phyloP scores from a whole-genome alignment of 2,329 filamentous ascomycete genomes.

The Claviceps fusiformis region DNA sequence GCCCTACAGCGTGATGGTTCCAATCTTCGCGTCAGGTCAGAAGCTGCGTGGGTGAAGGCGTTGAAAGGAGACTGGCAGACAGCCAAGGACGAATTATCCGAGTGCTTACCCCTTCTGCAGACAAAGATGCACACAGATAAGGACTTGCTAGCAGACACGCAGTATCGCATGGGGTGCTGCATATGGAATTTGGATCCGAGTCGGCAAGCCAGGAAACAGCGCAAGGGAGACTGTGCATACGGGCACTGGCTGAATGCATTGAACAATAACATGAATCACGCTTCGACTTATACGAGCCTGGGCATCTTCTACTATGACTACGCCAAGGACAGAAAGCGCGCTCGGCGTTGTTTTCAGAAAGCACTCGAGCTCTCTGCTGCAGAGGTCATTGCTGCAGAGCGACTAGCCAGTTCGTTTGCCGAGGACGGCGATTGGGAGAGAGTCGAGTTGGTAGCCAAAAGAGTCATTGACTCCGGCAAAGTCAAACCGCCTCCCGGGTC shows the following conservation, averaged over 20 bases:
- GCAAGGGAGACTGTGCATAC: constrained; percentile 59
- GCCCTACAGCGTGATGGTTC: constrained; percentile 58
- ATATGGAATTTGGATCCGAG: constrained; percentile 74
- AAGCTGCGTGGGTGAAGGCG: constrained; percentile 86
- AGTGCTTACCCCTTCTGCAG: constrained; percentile 52
- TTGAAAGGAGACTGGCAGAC: constrained; percentile 60
- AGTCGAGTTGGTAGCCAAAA: constrained; percentile 80
- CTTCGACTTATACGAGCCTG: constrained; percentile 80
- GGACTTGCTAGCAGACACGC: constrained; percentile 70
- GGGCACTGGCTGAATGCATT: constrained; percentile 69
- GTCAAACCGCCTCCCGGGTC: constrained; percentile 83
- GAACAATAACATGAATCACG: constrained; percentile 75
- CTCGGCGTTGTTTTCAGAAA: constrained; percentile 89
- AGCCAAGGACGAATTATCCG: constrained; percentile 57
- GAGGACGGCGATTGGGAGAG: constrained; percentile 91
- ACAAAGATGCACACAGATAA: constrained; percentile 39
- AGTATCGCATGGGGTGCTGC: constrained; percentile 78
- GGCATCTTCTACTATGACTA: constrained; percentile 90
- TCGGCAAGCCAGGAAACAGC: constrained; percentile 60
- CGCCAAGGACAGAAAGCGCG: constrained; percentile 70
- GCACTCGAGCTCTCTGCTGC: constrained; percentile 83
- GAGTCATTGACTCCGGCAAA: constrained; percentile 89
- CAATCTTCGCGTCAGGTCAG: constrained; percentile 69
- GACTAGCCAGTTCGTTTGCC: constrained; percentile 74
- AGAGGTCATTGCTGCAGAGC: constrained; percentile 76